Percentiles rank a stretch among this genome's conserved stretches.
phyloP scores from a whole-genome alignment of 2,329 filamentous ascomycete species.

The Pseudomassariella vexata region DNA sequence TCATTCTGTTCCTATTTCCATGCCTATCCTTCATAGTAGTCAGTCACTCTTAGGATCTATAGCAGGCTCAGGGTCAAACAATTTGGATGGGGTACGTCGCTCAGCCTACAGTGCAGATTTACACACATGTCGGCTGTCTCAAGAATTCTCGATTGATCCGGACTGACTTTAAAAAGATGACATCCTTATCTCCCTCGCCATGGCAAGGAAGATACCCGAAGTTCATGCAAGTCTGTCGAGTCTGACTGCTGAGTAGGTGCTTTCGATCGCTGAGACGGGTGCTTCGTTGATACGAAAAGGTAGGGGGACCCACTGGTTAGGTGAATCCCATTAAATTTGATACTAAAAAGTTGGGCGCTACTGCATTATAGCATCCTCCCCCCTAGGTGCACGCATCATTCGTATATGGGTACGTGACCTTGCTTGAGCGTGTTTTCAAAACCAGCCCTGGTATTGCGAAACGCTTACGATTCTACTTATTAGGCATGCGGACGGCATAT shows the following conservation, averaged over 20 bases:
- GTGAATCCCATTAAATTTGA: slow-evolving; percentile 12
- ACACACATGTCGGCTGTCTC: background rate
- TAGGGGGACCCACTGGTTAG: no score
- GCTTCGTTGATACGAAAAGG: slow-evolving; percentile 15
- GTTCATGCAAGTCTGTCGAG: background rate
- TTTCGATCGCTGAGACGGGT: slow-evolving; percentile 15
- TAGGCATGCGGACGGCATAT: slow-evolving; percentile 13
- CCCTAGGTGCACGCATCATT: no score
- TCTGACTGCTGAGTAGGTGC: slow-evolving; percentile 5
- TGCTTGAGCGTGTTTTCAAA: no score
- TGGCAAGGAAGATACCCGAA: background rate
- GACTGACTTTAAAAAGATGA: no score
- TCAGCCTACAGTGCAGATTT: slow-evolving; percentile 4
- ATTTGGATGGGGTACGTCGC: slow-evolving; percentile 9
- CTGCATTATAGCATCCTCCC: no score
- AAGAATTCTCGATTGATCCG: no score
- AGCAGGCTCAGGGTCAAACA: slow-evolving; percentile 6
- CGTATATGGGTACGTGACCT: no score
- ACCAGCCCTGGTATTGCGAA: background rate
- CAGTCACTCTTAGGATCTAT: slow-evolving; percentile 7
- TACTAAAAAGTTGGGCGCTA: no score
- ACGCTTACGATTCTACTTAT: slow-evolving; percentile 2
- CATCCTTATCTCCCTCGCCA: background rate
- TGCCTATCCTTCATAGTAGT: slow-evolving; percentile 8
- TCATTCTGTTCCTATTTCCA: slow-evolving; percentile 10